These are phyloP conservation scores for Diplodia sapinea DNA, from an alignment of 2,329 filamentous ascomycete species.

Conservation along the genomic window DNA sequence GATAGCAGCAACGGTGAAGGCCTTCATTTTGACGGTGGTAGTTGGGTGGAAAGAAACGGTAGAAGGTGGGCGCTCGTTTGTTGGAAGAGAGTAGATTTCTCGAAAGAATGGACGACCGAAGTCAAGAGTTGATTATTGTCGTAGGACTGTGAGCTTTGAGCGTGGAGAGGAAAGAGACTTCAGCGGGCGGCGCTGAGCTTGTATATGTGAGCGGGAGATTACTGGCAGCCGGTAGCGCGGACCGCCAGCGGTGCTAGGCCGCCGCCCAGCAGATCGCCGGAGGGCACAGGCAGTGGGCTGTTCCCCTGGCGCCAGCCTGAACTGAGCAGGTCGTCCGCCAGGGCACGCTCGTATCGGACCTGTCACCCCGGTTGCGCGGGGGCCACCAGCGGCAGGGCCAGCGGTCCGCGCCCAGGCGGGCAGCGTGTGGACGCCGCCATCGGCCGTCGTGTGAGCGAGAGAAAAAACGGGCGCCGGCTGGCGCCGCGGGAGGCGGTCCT, in stretches of 20 bases:
- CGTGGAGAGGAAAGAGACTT: conserved; percentile 28
- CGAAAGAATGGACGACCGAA: conserved; percentile 33
- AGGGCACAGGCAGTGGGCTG: conserved; percentile 23
- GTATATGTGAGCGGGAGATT: conserved; percentile 33
- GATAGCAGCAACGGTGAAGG: conserved; percentile 33
- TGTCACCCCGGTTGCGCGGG: conserved; percentile 13
- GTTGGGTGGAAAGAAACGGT: conserved; percentile 29
- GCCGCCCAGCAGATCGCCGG: conserved; percentile 27
- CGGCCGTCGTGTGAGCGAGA: conserved; percentile 4
- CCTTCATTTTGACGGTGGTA: conserved; percentile 34
- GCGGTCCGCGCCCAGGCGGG: conserved; percentile 12
- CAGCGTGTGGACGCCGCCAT: background rate
- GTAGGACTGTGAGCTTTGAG: conserved; percentile 30
- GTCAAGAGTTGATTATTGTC: conserved; percentile 31
- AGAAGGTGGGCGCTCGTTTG: conserved; percentile 33
- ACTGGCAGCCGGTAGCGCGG: conserved; percentile 26
- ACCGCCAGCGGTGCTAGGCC: conserved; percentile 18
- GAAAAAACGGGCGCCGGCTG: background rate
- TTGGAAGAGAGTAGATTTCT: conserved; percentile 33
- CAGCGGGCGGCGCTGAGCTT: conserved; percentile 18
- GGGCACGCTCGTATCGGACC: conserved; percentile 24
- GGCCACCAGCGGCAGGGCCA: conserved; percentile 11
- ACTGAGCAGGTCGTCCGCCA: conserved; percentile 28
- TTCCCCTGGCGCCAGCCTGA: conserved; percentile 31
- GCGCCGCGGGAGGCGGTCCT: background rate